Conservation (phyloP, 2,329 filamentous ascomycete genomes). For the Exophiala oligosperma region DNA sequence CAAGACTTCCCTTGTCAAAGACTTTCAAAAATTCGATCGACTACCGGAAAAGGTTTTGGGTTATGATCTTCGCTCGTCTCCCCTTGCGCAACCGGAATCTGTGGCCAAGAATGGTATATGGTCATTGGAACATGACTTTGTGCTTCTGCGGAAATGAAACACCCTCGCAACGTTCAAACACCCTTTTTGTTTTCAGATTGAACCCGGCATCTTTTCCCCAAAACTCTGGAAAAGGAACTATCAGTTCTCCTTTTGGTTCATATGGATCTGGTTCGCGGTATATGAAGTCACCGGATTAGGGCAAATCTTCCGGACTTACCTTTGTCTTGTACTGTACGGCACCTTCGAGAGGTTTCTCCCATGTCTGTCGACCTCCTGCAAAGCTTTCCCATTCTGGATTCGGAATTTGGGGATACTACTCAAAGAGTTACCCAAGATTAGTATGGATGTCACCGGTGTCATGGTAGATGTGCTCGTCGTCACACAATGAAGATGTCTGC, state of each 20-base stretch:
- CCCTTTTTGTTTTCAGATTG: conserved; percentile 6
- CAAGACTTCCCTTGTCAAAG: conserved; percentile 60
- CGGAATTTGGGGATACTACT: conserved; percentile 22
- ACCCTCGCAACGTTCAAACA: too few relatives aligned
- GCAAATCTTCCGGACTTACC: conserved; percentile 2
- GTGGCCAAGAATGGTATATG: conserved; percentile 30
- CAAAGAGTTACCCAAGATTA: neutral
- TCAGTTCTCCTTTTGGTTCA: neutral
- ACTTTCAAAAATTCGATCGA: conserved; percentile 41
- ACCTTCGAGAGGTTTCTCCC: conserved; percentile 23
- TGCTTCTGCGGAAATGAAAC: neutral
- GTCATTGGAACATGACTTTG: conserved; percentile 14
- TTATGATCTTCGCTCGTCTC: neutral
- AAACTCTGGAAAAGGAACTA: conserved; percentile 11
- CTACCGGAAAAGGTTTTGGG: neutral
- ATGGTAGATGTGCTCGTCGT: neutral
- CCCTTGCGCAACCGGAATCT: neutral
- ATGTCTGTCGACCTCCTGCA: conserved; percentile 17
- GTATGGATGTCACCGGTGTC: too few relatives aligned
- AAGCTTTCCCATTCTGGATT: conserved; percentile 28
- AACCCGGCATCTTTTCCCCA: conserved; percentile 18
- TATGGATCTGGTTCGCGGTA: neutral
- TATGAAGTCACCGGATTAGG: neutral
- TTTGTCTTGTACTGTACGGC: conserved; percentile 25
- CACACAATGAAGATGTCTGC: too few relatives aligned